Percentiles rank a stretch among this genome's conserved stretches.
Conservation (phyloP, 169 alveolate genomes). For the Besnoitia besnoiti region DNA sequence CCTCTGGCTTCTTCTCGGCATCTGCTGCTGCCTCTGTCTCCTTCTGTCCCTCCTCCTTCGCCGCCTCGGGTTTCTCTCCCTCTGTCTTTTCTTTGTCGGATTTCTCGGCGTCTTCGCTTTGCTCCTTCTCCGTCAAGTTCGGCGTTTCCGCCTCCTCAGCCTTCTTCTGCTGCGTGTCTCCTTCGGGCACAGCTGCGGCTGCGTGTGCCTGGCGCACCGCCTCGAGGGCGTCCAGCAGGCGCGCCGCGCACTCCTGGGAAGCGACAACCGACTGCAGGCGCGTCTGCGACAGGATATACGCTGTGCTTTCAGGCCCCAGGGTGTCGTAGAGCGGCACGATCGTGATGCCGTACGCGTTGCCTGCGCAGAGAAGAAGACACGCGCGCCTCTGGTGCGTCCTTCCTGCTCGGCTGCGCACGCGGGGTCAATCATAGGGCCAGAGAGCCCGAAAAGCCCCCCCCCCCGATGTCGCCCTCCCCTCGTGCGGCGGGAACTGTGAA, state of each 20-base stretch:
- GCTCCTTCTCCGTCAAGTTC: neutral
- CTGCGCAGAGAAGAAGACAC: neutral
- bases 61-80: neutral
- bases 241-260: conserved; percentile 46
- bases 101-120: neutral
- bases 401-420: too few relatives aligned
- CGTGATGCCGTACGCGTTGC: conserved; percentile 68
- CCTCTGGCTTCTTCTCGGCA: neutral
- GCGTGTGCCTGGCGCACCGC: neutral
- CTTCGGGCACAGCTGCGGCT: neutral
- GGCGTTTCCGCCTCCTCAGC: neutral
- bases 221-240: conserved; percentile 47
- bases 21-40: neutral
- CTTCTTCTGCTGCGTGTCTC: neutral
- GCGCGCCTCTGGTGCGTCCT: neutral
- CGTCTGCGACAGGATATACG: conserved; percentile 59
- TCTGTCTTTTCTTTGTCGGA: neutral
- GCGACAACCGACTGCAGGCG: conserved; percentile 59
- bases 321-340: conserved; percentile 72
- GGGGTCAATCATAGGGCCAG: neutral
- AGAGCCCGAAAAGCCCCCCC: neutral
- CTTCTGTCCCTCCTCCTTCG: conserved; percentile 20
- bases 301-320: conserved; percentile 67
- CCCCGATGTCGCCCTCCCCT: neutral
- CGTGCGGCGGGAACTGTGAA: neutral